A percentile compares a stretch with the other conserved stretches of the same genome.
phyloP scores from a whole-genome alignment of 129 eudicot species.

The Centaurea solstitialis region DNA sequence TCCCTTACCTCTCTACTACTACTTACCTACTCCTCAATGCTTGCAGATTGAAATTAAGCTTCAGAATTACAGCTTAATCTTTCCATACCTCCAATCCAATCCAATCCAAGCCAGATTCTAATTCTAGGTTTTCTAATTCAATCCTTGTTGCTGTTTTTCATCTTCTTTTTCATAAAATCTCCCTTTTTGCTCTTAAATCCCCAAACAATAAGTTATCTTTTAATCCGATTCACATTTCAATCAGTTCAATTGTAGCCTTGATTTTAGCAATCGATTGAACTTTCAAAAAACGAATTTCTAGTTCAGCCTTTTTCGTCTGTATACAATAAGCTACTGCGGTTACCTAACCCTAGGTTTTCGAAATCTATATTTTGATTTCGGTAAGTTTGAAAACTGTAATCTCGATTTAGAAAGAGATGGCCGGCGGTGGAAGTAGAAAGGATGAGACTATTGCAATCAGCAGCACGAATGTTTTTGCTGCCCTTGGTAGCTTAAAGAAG shows the following conservation, averaged over 20 bases:
- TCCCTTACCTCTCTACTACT: too few species aligned
- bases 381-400: slow-evolving; percentile 5
- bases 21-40: not conserved
- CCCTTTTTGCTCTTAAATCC: not conserved
- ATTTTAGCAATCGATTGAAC: not conserved
- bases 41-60: not conserved
- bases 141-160: not conserved
- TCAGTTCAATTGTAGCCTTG: not conserved
- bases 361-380: slow-evolving; percentile 2
- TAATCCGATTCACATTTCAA: not conserved
- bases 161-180: not conserved
- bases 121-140: not conserved
- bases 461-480: slow-evolving; percentile 85
- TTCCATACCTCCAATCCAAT: not conserved
- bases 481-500: slow-evolving; percentile 80
- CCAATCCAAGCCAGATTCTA: too few species aligned
- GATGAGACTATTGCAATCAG: slow-evolving; percentile 63
- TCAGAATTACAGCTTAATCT: not conserved
- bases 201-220: not conserved
- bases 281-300: not conserved
- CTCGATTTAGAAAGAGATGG: slow-evolving; percentile 48
- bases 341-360: slow-evolving; percentile 23
- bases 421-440: slow-evolving; percentile 83
- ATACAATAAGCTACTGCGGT: not conserved
- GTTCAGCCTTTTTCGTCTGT: not conserved